Evolutionary conservation across 257 asterid species (phyloP).

Genomic region (Fraxinus excelsior): DNA sequence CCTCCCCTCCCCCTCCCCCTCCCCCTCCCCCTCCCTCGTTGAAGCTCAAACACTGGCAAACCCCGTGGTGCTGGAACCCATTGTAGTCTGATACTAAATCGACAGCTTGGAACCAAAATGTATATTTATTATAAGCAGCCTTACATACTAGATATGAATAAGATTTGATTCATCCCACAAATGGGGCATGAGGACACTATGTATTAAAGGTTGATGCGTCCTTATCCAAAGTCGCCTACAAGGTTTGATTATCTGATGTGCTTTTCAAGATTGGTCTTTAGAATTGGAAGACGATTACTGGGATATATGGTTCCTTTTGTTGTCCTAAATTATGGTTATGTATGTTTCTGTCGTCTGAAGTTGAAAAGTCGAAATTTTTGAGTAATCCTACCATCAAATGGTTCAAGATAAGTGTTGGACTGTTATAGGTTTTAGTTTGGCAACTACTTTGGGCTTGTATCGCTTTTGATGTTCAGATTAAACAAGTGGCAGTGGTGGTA

Average conservation of each 20-base stretch:
- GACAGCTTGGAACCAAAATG: conserved; percentile 23
- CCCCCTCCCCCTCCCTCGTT: no score
- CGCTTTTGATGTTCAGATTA: conserved; percentile 33
- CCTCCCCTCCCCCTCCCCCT: no score
- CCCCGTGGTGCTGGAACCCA: conserved; percentile 29
- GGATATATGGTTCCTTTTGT: conserved; percentile 13
- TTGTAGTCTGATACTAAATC: conserved; percentile 40
- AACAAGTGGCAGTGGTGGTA: no score
- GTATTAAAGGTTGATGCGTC: conserved; percentile 37
- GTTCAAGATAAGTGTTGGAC: conserved; percentile 14
- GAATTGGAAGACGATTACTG: conserved; percentile 3
- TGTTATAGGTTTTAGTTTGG: conserved; percentile 22
- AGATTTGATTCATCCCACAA: conserved; percentile 29
- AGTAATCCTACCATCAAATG: conserved; percentile 32
- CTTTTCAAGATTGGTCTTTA: conserved; percentile 37
- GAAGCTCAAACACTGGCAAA: conserved; percentile 34
- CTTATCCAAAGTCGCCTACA: conserved; percentile 35
- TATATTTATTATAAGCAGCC: conserved; percentile 21
- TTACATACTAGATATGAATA: conserved; percentile 31
- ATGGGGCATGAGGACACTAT: conserved; percentile 34
- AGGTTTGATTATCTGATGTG: conserved; percentile 43
- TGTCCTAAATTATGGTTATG: conserved; percentile 31
- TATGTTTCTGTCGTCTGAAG: conserved; percentile 31
- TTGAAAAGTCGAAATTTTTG: conserved; percentile 34
- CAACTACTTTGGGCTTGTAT: conserved; percentile 29